A percentile compares a stretch with the other conserved stretches of the same genome.
These are phyloP conservation scores for Helenozyma rhizophorensis DNA, from an alignment of 805 yeast genomes.

Conservation along the genomic window DNA sequence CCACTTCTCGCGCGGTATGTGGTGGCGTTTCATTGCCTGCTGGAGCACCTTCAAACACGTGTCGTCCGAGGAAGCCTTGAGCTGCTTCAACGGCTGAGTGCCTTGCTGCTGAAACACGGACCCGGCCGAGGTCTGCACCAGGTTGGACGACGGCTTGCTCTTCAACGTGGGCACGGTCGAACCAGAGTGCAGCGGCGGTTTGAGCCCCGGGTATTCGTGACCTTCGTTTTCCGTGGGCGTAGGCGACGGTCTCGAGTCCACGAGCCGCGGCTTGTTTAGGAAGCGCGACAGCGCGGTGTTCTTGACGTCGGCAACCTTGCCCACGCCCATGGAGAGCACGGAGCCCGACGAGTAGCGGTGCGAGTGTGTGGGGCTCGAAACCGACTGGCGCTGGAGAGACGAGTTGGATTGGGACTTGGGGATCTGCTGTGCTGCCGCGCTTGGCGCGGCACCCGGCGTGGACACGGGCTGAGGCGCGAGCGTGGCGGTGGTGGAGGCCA, in stretches of 20 bases:
- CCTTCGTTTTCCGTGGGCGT: slow-evolving; percentile 5
- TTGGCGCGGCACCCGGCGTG: slow-evolving; percentile 1
- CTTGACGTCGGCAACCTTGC: slow-evolving; percentile 26
- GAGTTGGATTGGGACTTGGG: slow-evolving; percentile 2
- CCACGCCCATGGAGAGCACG: slow-evolving; percentile 38
- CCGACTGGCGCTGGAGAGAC: slow-evolving; percentile 2
- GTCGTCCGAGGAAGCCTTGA: slow-evolving; percentile 84
- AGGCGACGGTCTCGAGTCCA: slow-evolving; percentile 10
- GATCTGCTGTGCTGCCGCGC: slow-evolving; percentile 1
- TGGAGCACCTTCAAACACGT: slow-evolving; percentile 85
- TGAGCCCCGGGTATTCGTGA: slow-evolving; percentile 1
- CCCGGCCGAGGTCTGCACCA: slow-evolving; percentile 4
- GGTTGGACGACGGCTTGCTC: slow-evolving; percentile 9
- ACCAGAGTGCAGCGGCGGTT: slow-evolving; percentile 2
- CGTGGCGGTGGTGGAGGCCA: background rate
- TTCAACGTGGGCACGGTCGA: slow-evolving; percentile 2
- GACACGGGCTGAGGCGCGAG: background rate
- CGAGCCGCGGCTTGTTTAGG: slow-evolving; percentile 12
- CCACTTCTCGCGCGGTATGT: slow-evolving; percentile 76
- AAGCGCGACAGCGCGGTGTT: slow-evolving; percentile 4
- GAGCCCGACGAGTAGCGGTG: slow-evolving; percentile 36
- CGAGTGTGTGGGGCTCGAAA: slow-evolving; percentile 19
- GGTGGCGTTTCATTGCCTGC: slow-evolving; percentile 84
- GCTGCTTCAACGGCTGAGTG: slow-evolving; percentile 66
- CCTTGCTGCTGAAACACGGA: slow-evolving; percentile 1